Evolutionary conservation across 192 early-diverging fungal genomes (phyloP), one percentile per base, ranked within the genome.

Genomic region (Funneliformis geosporum): DNA sequence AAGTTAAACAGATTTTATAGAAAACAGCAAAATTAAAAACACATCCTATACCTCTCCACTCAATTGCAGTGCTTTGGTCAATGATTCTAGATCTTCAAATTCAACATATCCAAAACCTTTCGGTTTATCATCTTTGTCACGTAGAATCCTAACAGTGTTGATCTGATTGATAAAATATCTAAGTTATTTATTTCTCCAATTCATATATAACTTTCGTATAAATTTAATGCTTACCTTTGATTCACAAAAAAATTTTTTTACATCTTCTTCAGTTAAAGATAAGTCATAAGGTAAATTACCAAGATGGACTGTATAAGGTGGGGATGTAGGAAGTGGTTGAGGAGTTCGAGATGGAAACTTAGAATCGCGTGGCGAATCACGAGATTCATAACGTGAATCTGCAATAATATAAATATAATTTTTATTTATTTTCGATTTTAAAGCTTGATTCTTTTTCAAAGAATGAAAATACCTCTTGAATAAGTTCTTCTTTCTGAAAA

Each of bases 101-200:
- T 98, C 96, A 69, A 96, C 93, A 86, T 98, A 99, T 27, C 96
- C 96, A 81, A 94, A 98, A 44, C 98, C 98, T 82, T 96, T 96
- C 64, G 92, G 91, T 83, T 89, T 90, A 50, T 92, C 93, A 33
- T 93, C 92, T 67, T 85, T 91, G 84, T 97, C 95, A 75, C 89
- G 89, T 73, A 96, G 86, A 77, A 99, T 88, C 43, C 96, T 91
- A 67, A 98, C 89, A 27, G 88, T 89, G 76, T 85, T 87, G 76
- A 97, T 91, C 90, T 93, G 61, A 60, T 6, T 33, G 64, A 61
- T 62, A 62, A 28, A 73, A 38, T 40, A 25, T 25, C 38, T 11
- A 67, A 46, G 33, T 43, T 23, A 61, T 40, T 25, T 23, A 62
- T 39, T 60, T 10, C 18, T 9, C 21, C 9, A 60, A 33, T 60